Evolutionary conservation across 148 eudicot genomes (phyloP).

Genomic region (Arctostaphylos glauca): DNA sequence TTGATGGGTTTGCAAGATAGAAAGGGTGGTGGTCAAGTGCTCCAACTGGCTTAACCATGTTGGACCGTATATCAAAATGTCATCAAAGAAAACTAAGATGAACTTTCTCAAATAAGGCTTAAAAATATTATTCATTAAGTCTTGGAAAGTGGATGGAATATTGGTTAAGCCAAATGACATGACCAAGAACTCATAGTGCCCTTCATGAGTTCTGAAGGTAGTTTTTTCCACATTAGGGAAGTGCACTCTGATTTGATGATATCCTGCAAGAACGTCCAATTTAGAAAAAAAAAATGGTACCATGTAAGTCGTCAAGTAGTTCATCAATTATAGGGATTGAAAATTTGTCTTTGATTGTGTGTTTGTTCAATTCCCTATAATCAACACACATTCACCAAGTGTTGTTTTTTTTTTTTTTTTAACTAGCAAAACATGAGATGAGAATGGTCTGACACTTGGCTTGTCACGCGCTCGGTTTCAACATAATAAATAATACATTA

Average conservation of each 20-base stretch:
- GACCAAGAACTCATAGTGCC: too few relatives aligned
- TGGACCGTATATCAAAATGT: neutral
- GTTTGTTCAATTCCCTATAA: neutral
- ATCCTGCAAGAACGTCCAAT: neutral
- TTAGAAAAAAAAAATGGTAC: neutral
- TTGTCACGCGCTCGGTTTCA: too few relatives aligned
- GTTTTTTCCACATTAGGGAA: too few relatives aligned
- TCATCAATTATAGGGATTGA: conserved; percentile 2
- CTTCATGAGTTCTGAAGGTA: too few relatives aligned
- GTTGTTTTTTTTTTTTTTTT: neutral
- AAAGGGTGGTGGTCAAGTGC: neutral
- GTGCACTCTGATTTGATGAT: neutral
- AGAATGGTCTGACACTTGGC: neutral
- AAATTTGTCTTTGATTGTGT: conserved; percentile 8
- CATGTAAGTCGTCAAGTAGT: neutral
- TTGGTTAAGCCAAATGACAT: too few relatives aligned
- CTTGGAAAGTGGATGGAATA: too few relatives aligned
- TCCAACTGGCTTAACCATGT: neutral
- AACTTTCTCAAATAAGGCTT: too few relatives aligned
- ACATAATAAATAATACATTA: too few relatives aligned
- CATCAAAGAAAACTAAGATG: neutral
- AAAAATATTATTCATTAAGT: too few relatives aligned
- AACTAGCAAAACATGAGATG: neutral
- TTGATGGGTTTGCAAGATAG: too few relatives aligned
- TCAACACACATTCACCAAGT: conserved; percentile 13